These are phyloP conservation scores for Ceratocystis eucalypticola DNA, from an alignment of 2,329 filamentous ascomycete species.

Conservation along the genomic window DNA sequence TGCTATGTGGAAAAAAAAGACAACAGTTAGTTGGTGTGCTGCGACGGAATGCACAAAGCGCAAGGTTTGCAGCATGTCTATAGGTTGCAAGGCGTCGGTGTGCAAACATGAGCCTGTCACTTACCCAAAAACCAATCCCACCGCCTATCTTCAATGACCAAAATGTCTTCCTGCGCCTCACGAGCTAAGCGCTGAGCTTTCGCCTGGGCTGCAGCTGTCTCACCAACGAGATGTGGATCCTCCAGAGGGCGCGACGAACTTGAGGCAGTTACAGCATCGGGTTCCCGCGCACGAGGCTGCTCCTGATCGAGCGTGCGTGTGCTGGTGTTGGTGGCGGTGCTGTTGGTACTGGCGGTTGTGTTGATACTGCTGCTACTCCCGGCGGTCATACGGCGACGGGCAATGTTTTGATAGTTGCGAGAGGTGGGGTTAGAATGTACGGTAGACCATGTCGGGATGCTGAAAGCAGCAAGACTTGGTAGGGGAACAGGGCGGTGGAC, in stretches of 20 bases:
- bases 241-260: slow-evolving; percentile 39
- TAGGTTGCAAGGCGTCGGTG: too few relatives aligned
- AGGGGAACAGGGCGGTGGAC: slow-evolving; percentile 27
- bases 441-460: slow-evolving; percentile 46
- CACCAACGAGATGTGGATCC: slow-evolving; percentile 54
- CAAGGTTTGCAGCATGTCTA: neutral
- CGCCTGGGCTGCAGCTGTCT: slow-evolving; percentile 46
- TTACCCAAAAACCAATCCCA: slow-evolving; percentile 49
- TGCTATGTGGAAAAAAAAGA: slow-evolving; percentile 25
- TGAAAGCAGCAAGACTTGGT: slow-evolving; percentile 39
- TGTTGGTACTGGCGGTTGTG: slow-evolving; percentile 25
- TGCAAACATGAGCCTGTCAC: slow-evolving; percentile 22
- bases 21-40: slow-evolving; percentile 21
- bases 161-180: slow-evolving; percentile 41
- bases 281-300: slow-evolving; percentile 20
- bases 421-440: slow-evolving; percentile 41
- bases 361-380: slow-evolving; percentile 26
- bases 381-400: slow-evolving; percentile 44
- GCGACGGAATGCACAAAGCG: neutral
- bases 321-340: slow-evolving; percentile 24
- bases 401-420: slow-evolving; percentile 50
- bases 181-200: slow-evolving; percentile 43
- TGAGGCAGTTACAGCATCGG: neutral
- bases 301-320: slow-evolving; percentile 28
- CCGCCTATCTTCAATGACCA: slow-evolving; percentile 43